phyloP scores from a whole-genome alignment of 352 stramenopile species.

The Globisporangium splendens region DNA sequence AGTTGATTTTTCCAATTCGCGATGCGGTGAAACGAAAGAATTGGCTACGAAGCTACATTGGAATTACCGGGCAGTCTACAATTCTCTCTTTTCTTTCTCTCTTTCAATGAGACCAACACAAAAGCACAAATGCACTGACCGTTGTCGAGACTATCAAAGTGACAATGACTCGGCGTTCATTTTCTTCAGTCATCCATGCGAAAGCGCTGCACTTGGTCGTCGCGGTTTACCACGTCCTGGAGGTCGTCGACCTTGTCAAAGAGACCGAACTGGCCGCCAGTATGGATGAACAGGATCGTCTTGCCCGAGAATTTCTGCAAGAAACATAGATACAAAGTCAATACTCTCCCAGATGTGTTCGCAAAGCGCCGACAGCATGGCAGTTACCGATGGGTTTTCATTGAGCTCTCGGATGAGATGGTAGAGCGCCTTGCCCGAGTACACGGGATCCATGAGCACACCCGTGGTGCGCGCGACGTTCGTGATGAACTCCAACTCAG shows the following conservation, averaged over 20 bases:
- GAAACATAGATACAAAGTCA: neutral
- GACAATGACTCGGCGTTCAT: too few species aligned
- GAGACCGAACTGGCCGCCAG: conserved; percentile 86
- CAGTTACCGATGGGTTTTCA: conserved; percentile 37
- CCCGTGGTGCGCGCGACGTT: conserved; percentile 67
- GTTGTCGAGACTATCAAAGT: neutral
- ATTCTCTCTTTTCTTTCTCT: too few species aligned
- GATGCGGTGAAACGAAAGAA: too few species aligned
- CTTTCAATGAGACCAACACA: too few species aligned
- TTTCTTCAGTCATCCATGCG: conserved; percentile 36
- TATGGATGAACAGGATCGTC: conserved; percentile 90
- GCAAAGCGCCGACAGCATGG: neutral
- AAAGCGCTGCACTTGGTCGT: conserved; percentile 54
- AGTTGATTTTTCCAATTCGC: too few species aligned
- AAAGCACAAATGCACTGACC: neutral
- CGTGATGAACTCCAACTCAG: conserved; percentile 76
- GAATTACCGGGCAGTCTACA: too few species aligned
- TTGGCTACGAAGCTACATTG: too few species aligned
- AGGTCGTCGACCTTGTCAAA: conserved; percentile 90
- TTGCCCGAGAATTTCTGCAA: conserved; percentile 77
- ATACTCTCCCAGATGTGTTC: neutral
- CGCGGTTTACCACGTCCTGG: conserved; percentile 32
- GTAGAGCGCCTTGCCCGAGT: conserved; percentile 85
- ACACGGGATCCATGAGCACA: conserved; percentile 84
- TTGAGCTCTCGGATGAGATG: conserved; percentile 80